These are phyloP conservation scores for Turritis glabra DNA, from an alignment of 345 rosid species.

Conservation along the genomic window DNA sequence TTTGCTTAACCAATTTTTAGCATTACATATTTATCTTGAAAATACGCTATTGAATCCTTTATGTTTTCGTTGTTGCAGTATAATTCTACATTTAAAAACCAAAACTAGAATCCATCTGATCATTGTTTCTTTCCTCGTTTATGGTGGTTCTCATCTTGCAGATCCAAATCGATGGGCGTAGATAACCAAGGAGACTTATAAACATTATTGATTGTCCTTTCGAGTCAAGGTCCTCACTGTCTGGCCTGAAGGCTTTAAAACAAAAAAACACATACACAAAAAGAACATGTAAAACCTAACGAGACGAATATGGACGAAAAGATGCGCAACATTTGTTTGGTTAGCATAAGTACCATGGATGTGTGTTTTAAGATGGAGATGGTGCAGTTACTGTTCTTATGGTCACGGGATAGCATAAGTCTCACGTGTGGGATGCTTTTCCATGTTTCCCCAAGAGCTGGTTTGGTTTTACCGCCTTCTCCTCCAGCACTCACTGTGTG, in stretches of 20 bases:
- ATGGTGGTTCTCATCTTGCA: slow-evolving; percentile 9
- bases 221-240: slow-evolving; percentile 10
- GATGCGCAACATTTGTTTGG: not conserved
- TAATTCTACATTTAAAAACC: not conserved
- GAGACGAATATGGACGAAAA: slow-evolving; percentile 9
- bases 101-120: not conserved
- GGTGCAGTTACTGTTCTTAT: slow-evolving; percentile 40
- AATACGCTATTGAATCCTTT: not conserved
- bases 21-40: not conserved
- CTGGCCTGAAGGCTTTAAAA: slow-evolving; percentile 33
- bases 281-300: not conserved
- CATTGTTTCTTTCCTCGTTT: not conserved
- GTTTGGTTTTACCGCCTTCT: slow-evolving; percentile 65
- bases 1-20: not conserved
- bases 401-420: slow-evolving; percentile 56
- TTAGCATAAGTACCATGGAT: slow-evolving; percentile 44
- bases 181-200: not conserved
- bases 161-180: not conserved
- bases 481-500: slow-evolving; percentile 84
- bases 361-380: slow-evolving; percentile 68
- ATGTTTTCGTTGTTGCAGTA: not conserved
- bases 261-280: not conserved
- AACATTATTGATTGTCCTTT: not conserved
- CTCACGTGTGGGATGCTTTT: slow-evolving; percentile 79
- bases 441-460: slow-evolving; percentile 94